These are phyloP conservation scores for Starmerella floricola DNA, from an alignment of 805 yeast genomes.

Conservation along the genomic window DNA sequence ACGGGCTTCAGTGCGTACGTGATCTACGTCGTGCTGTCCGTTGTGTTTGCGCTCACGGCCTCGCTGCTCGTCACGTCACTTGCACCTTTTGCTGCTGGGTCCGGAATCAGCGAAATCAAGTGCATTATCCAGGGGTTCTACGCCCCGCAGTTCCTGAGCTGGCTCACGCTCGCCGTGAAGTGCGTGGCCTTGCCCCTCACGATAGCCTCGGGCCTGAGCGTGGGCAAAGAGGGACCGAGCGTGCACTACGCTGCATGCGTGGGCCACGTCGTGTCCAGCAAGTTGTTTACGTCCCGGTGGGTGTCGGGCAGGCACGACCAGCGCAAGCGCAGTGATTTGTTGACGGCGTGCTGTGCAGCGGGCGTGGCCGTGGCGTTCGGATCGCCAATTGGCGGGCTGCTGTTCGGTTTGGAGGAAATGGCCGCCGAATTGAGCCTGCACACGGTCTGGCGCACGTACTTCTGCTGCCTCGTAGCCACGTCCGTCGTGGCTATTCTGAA, in stretches of 20 bases:
- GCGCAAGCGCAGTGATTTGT: constrained; percentile 39
- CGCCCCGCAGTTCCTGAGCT: constrained; percentile 61
- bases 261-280: constrained; percentile 49
- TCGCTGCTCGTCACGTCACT: constrained; percentile 54
- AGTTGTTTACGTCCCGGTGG: not conserved
- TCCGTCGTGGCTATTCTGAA: constrained; percentile 66
- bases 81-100: constrained; percentile 91
- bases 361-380: constrained; percentile 99
- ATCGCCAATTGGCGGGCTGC: constrained; percentile 84
- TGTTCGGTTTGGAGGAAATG: constrained; percentile 87
- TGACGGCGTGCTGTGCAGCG: constrained; percentile 89
- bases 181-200: constrained; percentile 75
- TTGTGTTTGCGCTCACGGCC: constrained; percentile 49
- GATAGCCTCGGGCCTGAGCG: constrained; percentile 82
- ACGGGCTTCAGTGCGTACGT: constrained; percentile 49
- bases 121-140: constrained; percentile 85
- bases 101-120: constrained; percentile 94
- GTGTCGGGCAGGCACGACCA: constrained; percentile 33
- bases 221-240: constrained; percentile 97
- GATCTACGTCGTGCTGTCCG: constrained; percentile 47
- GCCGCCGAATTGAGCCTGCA: constrained; percentile 53
- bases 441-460: constrained; percentile 83
- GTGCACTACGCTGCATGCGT: constrained; percentile 97
- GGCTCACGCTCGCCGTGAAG: constrained; percentile 61
- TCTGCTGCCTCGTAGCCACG: constrained; percentile 81